phyloP scores from a whole-genome alignment of 1,139 yeast genomes.

The Lipomyces yarrowii region DNA sequence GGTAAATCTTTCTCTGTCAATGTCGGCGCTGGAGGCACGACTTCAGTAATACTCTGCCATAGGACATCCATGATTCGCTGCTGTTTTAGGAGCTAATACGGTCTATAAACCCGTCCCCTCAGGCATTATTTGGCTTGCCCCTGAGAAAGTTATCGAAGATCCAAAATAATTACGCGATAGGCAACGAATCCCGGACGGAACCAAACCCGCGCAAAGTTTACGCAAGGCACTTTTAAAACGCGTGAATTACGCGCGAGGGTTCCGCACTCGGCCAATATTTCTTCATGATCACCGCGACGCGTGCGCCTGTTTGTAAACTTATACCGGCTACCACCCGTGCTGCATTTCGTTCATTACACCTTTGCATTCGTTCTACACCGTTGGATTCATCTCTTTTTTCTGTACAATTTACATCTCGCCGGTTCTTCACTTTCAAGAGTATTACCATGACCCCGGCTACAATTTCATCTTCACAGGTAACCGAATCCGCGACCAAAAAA shows the following conservation, averaged over 20 bases:
- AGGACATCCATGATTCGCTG: neutral
- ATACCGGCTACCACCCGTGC: neutral
- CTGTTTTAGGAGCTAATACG: neutral
- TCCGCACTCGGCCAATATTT: neutral
- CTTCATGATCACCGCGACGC: neutral
- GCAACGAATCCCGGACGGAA: neutral
- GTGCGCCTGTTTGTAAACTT: neutral
- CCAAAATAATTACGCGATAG: too few species aligned
- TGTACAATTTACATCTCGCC: neutral
- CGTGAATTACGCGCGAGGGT: neutral
- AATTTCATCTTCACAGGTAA: neutral
- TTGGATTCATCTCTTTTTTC: neutral
- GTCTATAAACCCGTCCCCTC: too few species aligned
- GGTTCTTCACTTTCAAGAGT: neutral
- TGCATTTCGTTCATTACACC: neutral
- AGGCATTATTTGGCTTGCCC: too few species aligned
- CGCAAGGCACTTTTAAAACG: neutral
- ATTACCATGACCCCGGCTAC: neutral
- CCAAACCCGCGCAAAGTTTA: neutral
- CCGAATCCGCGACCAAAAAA: neutral
- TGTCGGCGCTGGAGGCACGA: slow-evolving; percentile 9
- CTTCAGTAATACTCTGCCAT: slow-evolving; percentile 17
- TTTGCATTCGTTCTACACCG: neutral
- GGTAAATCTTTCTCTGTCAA: slow-evolving; percentile 16
- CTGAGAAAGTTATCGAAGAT: too few species aligned